Conservation (phyloP, 2,329 filamentous ascomycete genomes). For the Sporothrix protearum region DNA sequence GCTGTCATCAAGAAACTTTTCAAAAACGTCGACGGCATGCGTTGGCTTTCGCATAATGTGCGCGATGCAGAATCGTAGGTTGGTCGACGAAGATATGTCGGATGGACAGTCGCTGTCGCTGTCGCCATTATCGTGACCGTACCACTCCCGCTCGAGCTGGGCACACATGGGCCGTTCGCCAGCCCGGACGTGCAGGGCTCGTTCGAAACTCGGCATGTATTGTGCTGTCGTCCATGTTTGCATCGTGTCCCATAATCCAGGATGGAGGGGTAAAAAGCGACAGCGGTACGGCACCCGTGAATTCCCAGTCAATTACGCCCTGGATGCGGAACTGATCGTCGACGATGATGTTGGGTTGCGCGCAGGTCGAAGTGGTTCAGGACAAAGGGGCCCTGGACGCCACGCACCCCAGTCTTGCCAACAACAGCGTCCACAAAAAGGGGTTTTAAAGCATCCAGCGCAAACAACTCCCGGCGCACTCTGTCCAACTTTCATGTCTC, state of each 20-base stretch:
- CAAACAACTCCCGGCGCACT: slow-evolving; percentile 28
- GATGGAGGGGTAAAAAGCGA: slow-evolving; percentile 26
- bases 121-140: too few species aligned
- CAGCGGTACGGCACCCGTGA: slow-evolving; percentile 24
- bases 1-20: not conserved
- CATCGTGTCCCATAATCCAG: slow-evolving; percentile 26
- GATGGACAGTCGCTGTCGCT: not conserved
- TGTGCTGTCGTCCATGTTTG: not conserved
- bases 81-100: not conserved
- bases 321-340: slow-evolving; percentile 30
- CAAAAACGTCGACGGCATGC: slow-evolving; percentile 15
- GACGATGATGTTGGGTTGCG: slow-evolving; percentile 32
- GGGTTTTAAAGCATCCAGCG: slow-evolving; percentile 26
- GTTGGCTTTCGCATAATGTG: slow-evolving; percentile 14
- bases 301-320: slow-evolving; percentile 34
- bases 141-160: slow-evolving; percentile 12
- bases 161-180: not conserved
- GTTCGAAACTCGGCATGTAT: slow-evolving; percentile 11
- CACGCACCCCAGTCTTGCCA: not conserved
- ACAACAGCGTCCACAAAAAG: not conserved
- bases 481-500: slow-evolving; percentile 18
- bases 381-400: slow-evolving; percentile 27
- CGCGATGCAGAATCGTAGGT: not conserved
- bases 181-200: not conserved
- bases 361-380: slow-evolving; percentile 31